These are phyloP conservation scores for Prototheca wickerhamii DNA, from an alignment of 163 green algal species.

Conservation along the genomic window DNA sequence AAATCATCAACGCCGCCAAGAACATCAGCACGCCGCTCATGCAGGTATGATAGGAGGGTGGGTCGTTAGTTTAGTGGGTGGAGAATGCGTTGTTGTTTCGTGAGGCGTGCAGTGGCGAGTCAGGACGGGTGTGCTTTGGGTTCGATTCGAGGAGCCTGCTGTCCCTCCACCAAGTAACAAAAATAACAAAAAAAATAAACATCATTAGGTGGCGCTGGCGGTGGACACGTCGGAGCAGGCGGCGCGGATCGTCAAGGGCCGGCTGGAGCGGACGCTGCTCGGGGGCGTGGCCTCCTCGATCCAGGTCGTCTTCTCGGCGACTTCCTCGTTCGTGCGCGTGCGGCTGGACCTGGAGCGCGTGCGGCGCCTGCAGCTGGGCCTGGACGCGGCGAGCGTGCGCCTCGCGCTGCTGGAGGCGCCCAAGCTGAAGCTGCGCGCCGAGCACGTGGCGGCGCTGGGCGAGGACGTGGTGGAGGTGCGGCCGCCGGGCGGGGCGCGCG, in stretches of 20 bases:
- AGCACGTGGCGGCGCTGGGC: constrained; percentile 44
- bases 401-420: constrained; percentile 26
- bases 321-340: constrained; percentile 9
- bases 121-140: too few relatives aligned
- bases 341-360: constrained; percentile 21
- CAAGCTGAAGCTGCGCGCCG: constrained; percentile 82
- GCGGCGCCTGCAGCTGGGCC: constrained; percentile 62
- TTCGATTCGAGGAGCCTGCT: not conserved
- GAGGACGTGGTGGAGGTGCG: constrained; percentile 12
- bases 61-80: too few relatives aligned
- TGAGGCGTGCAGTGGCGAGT: too few relatives aligned
- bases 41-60: too few relatives aligned
- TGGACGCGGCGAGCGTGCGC: constrained; percentile 49
- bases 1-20: constrained; percentile 98
- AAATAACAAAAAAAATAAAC: too few relatives aligned
- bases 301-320: constrained; percentile 32
- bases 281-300: constrained; percentile 60
- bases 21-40: constrained; percentile 96
- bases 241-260: constrained; percentile 82
- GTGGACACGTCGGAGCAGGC: constrained; percentile 42
- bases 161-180: too few relatives aligned
- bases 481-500: too few relatives aligned
- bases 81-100: too few relatives aligned
- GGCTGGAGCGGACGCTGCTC: constrained; percentile 85
- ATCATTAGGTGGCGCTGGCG: constrained; percentile 28